Evolutionary conservation across 2,329 filamentous ascomycete genomes (phyloP).

Genomic region (Berkeleyomyces basicola): DNA sequence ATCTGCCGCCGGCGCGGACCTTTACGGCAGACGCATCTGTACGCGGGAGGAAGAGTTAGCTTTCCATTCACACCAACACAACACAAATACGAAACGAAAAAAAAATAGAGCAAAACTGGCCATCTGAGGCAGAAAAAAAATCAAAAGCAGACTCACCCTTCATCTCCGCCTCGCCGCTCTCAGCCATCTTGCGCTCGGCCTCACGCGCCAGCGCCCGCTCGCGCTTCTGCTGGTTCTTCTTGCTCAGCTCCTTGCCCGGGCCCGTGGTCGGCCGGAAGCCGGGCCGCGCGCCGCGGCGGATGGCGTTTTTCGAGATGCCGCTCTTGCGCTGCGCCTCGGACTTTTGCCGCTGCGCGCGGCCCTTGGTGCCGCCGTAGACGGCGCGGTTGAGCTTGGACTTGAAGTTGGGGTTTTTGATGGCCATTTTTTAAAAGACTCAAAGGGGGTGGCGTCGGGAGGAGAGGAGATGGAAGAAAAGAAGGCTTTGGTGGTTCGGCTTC

Average conservation of each 20-base stretch:
- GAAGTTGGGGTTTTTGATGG: constrained; percentile 41
- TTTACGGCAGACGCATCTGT: not conserved
- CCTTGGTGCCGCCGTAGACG: constrained; percentile 28
- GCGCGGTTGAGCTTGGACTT: constrained; percentile 35
- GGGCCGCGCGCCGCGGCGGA: constrained; percentile 32
- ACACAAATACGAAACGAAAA: not conserved
- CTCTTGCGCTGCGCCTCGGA: constrained; percentile 23
- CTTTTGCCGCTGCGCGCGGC: constrained; percentile 29
- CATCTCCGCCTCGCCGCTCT: constrained; percentile 33
- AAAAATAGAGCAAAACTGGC: not conserved
- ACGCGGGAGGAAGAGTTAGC: not conserved
- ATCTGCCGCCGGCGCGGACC: not conserved
- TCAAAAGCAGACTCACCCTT: constrained; percentile 22
- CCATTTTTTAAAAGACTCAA: constrained; percentile 23
- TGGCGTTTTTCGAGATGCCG: constrained; percentile 27
- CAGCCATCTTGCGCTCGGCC: constrained; percentile 34
- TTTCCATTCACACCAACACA: not conserved
- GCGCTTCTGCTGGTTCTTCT: constrained; percentile 39
- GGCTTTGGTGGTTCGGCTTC: too few species aligned
- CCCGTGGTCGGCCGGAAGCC: constrained; percentile 40
- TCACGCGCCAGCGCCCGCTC: constrained; percentile 37
- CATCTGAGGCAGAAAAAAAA: not conserved
- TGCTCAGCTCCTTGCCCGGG: constrained; percentile 32
- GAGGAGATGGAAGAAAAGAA: not conserved
- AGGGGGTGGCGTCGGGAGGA: not conserved